Conservation (phyloP, 176 grass and related monocot species). For the Urochloa ruziziensis region DNA sequence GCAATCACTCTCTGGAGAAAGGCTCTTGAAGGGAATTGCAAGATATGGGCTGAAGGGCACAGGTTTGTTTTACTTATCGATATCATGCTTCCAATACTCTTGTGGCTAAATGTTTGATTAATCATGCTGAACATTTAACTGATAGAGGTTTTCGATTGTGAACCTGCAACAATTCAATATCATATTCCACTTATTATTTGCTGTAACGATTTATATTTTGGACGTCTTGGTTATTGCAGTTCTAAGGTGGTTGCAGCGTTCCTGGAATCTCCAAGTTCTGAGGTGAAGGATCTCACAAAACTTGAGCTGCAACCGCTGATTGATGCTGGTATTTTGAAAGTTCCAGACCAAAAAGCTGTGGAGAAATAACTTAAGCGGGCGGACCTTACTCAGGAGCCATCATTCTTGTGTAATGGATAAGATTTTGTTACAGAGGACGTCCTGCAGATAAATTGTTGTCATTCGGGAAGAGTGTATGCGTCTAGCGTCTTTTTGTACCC, state of each 20-base stretch:
- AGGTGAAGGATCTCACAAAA: conserved; percentile 59
- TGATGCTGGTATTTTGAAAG: conserved; percentile 61
- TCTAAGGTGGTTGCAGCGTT: conserved; percentile 80
- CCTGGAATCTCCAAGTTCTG: conserved; percentile 60
- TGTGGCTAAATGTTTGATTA: neutral
- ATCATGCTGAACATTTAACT: neutral
- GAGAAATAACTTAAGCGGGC: conserved; percentile 14
- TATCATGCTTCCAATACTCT: neutral
- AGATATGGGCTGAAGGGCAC: conserved; percentile 71
- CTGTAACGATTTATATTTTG: conserved; percentile 10
- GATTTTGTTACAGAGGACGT: neutral
- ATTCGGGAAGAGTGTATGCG: neutral
- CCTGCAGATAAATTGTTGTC: neutral
- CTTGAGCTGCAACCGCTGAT: conserved; percentile 63
- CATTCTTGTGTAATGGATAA: neutral
- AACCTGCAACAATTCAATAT: neutral
- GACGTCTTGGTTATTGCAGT: conserved; percentile 40
- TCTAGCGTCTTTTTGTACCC: neutral
- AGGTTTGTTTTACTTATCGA: conserved; percentile 38
- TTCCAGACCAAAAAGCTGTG: conserved; percentile 30
- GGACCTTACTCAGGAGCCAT: neutral
- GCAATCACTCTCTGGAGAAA: conserved; percentile 72
- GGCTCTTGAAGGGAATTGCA: conserved; percentile 62
- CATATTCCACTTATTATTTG: neutral
- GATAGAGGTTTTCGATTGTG: neutral